Evolutionary conservation across 257 asterid genomes (phyloP).

Genomic region (Echium plantagineum): DNA sequence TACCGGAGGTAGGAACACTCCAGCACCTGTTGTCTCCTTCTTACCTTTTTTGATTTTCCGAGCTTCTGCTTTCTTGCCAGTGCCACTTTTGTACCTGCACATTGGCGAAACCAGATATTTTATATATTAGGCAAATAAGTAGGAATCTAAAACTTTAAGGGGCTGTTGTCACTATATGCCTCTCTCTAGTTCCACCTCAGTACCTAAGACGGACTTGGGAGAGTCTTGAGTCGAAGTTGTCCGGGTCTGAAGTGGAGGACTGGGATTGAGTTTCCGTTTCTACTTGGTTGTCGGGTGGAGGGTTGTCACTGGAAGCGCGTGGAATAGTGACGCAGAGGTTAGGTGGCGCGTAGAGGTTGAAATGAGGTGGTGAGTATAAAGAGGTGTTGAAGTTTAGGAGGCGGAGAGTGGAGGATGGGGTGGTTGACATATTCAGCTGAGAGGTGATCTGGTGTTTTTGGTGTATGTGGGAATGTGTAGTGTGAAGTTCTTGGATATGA

Average conservation of each 20-base stretch:
- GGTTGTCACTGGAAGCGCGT: conserved; percentile 56
- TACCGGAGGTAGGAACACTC: conserved; percentile 75
- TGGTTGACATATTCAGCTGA: conserved; percentile 47
- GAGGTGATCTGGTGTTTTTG: too few species aligned
- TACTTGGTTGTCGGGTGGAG: conserved; percentile 23
- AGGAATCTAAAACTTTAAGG: too few species aligned
- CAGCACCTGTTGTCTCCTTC: conserved; percentile 40
- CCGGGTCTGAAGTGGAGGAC: conserved; percentile 20
- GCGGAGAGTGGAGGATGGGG: conserved; percentile 53
- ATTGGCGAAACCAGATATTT: too few species aligned
- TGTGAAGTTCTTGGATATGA: too few species aligned
- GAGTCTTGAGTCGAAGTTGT: conserved; percentile 64
- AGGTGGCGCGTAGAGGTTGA: conserved; percentile 17
- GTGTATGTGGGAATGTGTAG: too few species aligned
- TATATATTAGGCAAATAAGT: too few species aligned
- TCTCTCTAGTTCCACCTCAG: conserved; percentile 39
- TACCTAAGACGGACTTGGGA: conserved; percentile 59
- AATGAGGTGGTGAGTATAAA: conserved; percentile 25
- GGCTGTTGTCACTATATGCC: too few species aligned
- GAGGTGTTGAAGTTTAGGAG: conserved; percentile 36
- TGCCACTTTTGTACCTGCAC: conserved; percentile 44
- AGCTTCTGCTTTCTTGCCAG: conserved; percentile 72
- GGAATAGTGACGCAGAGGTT: conserved; percentile 8
- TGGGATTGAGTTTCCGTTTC: conserved; percentile 22
- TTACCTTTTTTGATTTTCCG: conserved; percentile 57